Percentiles rank a stretch among this genome's conserved stretches.
Conservation (phyloP, 331 rosid genomes). For the Quercus lobata region DNA sequence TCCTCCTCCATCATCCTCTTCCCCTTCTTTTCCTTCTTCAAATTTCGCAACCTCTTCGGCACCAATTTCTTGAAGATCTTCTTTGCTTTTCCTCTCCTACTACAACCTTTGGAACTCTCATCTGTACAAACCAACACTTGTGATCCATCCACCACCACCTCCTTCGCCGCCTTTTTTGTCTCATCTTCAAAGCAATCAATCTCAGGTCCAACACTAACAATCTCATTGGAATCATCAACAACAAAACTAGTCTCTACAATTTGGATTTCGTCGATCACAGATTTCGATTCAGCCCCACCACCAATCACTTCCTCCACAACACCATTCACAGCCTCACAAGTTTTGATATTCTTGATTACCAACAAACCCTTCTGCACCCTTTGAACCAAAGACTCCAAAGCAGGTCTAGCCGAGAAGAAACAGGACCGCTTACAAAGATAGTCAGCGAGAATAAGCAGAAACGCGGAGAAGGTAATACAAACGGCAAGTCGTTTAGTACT, state of each 20-base stretch:
- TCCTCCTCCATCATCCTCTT: constrained; percentile 6
- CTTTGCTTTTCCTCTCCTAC: constrained; percentile 26
- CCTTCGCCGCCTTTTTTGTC: neutral
- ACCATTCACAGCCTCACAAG: neutral
- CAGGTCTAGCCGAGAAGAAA: constrained; percentile 6
- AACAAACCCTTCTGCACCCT: constrained; percentile 12
- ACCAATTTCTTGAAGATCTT: constrained; percentile 53
- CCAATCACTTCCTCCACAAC: neutral
- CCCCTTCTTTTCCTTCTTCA: constrained; percentile 20
- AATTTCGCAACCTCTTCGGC: constrained; percentile 48
- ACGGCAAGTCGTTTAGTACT: constrained; percentile 43
- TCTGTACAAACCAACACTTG: neutral
- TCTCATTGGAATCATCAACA: neutral
- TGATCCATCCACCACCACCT: constrained; percentile 4
- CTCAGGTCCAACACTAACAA: neutral
- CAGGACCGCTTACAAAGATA: constrained; percentile 29
- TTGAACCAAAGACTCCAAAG: neutral
- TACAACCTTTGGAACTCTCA: too few relatives aligned
- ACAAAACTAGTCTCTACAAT: constrained; percentile 18
- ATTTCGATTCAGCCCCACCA: constrained; percentile 6
- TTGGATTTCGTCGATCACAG: constrained; percentile 34
- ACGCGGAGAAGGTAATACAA: constrained; percentile 67
- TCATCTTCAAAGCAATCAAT: neutral
- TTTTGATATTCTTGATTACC: neutral
- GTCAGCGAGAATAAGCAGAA: constrained; percentile 54